Base-by-base conservation (phyloP, 2,329 filamentous ascomycete species). In the Arachnomyces sp. region DNA sequence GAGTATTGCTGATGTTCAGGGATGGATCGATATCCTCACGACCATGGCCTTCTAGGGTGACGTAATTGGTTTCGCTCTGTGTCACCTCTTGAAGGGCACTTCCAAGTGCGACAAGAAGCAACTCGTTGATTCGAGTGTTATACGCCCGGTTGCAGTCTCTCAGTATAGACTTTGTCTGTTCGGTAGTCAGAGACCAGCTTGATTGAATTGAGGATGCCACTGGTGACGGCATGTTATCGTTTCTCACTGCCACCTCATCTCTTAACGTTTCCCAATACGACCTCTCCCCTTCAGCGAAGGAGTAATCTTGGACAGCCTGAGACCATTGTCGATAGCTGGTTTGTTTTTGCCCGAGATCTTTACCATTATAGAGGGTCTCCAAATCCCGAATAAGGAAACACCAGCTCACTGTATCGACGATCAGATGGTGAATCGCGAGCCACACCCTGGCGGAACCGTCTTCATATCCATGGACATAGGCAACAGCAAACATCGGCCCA, bases 1-100 rank as follows among this genome's bases (percentile, higher is more conserved):
- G 9, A 4, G 35, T 37, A 18, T 25, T 16, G 28, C 35, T 37
- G 14, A 37, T n/a, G 35, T 37, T 25, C 35, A 37, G 18, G 12
- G 35, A n/a, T 25, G 25, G 17, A 28, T 37, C 35, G n/a, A 39
- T 18, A 25, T 37, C 35, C 25, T 37, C 35, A n/a, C 35, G 35
- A 3, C 35, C 35, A 37, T 37, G 35, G 28, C 35, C 35, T 29
- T 37, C 35, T 9, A 37, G 8, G 28, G 35, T 37, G 35, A 37
- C 35, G 15, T 25, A 25, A n/a, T 37, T 37, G 9, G 35, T 11
- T 16, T 25, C 8, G 18, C 7, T 37, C 14, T 16, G 35, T 9
- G 35, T 25, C 12, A 37, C 25, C 4, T 28, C n/a, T 28, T 37
- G 8, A 37, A 37, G 35, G 8, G 35, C 35, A 8, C 15, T 17